These are phyloP conservation scores for Fusarium sp. DNA, from an alignment of 2,329 filamentous ascomycete species.

Conservation along the genomic window DNA sequence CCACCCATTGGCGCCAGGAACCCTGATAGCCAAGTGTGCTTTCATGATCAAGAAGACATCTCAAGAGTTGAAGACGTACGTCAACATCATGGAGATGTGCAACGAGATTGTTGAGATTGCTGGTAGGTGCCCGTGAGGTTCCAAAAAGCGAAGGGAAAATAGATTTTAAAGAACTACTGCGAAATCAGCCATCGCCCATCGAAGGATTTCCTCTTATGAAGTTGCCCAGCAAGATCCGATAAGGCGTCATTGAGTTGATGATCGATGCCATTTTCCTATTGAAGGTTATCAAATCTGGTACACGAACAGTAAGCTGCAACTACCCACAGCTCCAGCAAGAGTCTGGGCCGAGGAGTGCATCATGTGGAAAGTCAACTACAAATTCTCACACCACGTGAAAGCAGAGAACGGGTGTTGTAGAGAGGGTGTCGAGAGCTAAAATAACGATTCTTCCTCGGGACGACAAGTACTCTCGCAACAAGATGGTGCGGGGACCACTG, in stretches of 20 bases:
- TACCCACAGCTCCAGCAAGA: constrained; percentile 54
- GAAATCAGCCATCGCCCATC: constrained; percentile 53
- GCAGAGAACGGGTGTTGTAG: too few species aligned
- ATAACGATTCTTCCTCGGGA: too few species aligned
- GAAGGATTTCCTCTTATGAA: constrained; percentile 58
- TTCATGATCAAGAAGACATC: constrained; percentile 57
- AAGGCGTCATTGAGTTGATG: constrained; percentile 54
- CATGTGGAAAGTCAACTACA: too few species aligned
- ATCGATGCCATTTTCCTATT: constrained; percentile 51
- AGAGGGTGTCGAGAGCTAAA: too few species aligned
- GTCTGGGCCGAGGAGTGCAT: constrained; percentile 1
- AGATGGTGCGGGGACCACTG: too few species aligned
- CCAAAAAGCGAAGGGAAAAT: background rate
- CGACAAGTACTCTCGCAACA: too few species aligned
- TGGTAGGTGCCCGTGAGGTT: constrained; percentile 47
- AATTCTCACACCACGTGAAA: too few species aligned
- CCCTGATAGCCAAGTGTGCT: constrained; percentile 60
- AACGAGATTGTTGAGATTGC: constrained; percentile 60
- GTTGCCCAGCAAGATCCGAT: constrained; percentile 59
- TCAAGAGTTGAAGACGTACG: constrained; percentile 56
- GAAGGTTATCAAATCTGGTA: constrained; percentile 48
- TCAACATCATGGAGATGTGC: constrained; percentile 60
- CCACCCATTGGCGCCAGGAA: constrained; percentile 51
- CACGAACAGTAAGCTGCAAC: constrained; percentile 50
- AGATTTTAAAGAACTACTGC: constrained; percentile 2